A percentile compares a stretch with the other conserved stretches of the same genome.
Evolutionary conservation across 2,329 filamentous ascomycete genomes (phyloP).

Genomic region (Fonsecaea monophora): DNA sequence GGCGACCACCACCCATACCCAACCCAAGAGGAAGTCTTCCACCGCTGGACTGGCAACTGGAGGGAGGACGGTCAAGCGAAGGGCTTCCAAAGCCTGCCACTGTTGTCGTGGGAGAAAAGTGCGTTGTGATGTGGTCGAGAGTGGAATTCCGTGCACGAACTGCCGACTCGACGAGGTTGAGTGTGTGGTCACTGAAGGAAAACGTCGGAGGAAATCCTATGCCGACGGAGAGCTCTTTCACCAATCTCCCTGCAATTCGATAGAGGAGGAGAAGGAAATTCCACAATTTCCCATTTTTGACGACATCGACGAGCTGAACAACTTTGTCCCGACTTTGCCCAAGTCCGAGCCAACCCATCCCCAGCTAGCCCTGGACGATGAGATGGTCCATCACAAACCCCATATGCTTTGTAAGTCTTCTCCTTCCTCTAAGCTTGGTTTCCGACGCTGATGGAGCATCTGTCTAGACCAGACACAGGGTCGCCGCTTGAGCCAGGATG

Average conservation of each 20-base stretch:
- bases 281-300: slow-evolving; percentile 42
- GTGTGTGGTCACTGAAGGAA: slow-evolving; percentile 75
- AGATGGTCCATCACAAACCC: slow-evolving; percentile 62
- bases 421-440: slow-evolving; percentile 4
- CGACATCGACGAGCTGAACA: slow-evolving; percentile 39
- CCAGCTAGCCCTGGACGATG: slow-evolving; percentile 52
- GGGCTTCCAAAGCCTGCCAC: slow-evolving; percentile 89
- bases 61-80: slow-evolving; percentile 72
- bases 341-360: slow-evolving; percentile 9
- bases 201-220: slow-evolving; percentile 77
- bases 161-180: slow-evolving; percentile 67
- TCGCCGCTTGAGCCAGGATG: slow-evolving; percentile 52
- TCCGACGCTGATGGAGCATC: slow-evolving; percentile 22
- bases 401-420: slow-evolving; percentile 66
- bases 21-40: slow-evolving; percentile 64
- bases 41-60: slow-evolving; percentile 61
- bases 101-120: slow-evolving; percentile 90
- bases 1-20: slow-evolving; percentile 31
- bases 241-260: slow-evolving; percentile 36
- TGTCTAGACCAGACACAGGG: slow-evolving; percentile 57
- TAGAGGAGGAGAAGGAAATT: slow-evolving; percentile 36
- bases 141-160: slow-evolving; percentile 83
- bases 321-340: slow-evolving; percentile 24
- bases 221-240: slow-evolving; percentile 31
- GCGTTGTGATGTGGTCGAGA: slow-evolving; percentile 89